Conservation (phyloP, 176 grass and related monocot species). For the Puya raimondii region DNA sequence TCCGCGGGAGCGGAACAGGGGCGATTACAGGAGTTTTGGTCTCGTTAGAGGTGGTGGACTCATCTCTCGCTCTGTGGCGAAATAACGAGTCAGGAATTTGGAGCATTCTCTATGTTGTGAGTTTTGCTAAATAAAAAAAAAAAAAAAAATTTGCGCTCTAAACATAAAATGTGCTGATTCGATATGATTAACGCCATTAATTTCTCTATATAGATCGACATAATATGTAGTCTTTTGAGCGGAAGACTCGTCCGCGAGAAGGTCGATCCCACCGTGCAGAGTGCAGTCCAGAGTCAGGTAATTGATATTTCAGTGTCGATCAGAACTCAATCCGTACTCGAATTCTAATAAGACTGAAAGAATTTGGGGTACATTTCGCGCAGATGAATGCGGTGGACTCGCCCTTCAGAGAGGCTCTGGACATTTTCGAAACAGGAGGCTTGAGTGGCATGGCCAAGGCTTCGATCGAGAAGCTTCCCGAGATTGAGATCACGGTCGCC, state of each 20-base stretch:
- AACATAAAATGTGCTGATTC: not conserved
- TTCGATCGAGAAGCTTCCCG: slow-evolving; percentile 44
- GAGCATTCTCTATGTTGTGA: slow-evolving; percentile 78
- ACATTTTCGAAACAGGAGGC: slow-evolving; percentile 52
- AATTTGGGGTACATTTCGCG: not conserved
- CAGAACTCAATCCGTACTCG: no score
- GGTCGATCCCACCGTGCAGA: slow-evolving; percentile 9
- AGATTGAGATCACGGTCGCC: slow-evolving; percentile 19
- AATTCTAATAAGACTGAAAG: no score
- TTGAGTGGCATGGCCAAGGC: slow-evolving; percentile 39
- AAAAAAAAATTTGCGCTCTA: not conserved
- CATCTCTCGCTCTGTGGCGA: slow-evolving; percentile 65
- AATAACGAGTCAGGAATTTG: slow-evolving; percentile 56
- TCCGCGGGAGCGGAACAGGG: slow-evolving; percentile 75
- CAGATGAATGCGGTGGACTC: slow-evolving; percentile 67
- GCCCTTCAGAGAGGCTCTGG: slow-evolving; percentile 25
- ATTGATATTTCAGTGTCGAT: no score
- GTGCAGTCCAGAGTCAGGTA: slow-evolving; percentile 12
- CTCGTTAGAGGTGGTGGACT: slow-evolving; percentile 87
- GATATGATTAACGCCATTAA: no score
- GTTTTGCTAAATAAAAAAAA: not conserved
- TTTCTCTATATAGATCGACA: not conserved
- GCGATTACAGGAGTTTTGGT: slow-evolving; percentile 79
- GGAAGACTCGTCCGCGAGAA: slow-evolving; percentile 9
- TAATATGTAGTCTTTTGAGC: slow-evolving; percentile 7